Conservation (phyloP, 345 rosid species). For the Geranium rotundifolium region DNA sequence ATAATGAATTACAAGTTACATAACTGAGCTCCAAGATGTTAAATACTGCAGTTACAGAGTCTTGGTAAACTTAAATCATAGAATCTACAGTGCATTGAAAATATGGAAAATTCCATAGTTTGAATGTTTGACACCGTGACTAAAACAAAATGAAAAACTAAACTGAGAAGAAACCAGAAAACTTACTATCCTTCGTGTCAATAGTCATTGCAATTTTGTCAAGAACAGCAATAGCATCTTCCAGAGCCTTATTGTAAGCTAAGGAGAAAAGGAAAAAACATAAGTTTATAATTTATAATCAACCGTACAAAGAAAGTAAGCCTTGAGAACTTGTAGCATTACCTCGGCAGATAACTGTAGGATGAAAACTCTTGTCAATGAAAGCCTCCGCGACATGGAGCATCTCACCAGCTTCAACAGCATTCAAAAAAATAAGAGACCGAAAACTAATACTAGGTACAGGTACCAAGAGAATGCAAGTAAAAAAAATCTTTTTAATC, state of each 20-base stretch:
- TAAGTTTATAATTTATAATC: background rate
- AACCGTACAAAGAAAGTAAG: constrained; percentile 8
- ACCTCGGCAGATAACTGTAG: constrained; percentile 93
- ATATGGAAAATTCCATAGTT: background rate
- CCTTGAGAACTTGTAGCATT: constrained; percentile 5
- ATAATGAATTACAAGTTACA: background rate
- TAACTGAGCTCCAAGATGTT: background rate
- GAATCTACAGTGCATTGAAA: background rate
- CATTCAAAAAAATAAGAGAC: background rate
- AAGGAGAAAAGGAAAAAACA: background rate
- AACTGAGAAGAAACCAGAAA: background rate
- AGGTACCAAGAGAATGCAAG: background rate
- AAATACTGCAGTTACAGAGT: background rate
- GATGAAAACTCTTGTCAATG: constrained; percentile 80
- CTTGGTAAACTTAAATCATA: background rate
- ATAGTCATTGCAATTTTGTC: constrained; percentile 86
- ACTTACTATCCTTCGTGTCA: constrained; percentile 77
- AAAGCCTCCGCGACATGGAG: constrained; percentile 96
- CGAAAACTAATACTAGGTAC: background rate
- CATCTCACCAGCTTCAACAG: constrained; percentile 83
- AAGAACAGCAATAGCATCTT: constrained; percentile 83
- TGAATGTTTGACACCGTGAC: background rate
- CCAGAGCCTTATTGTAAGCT: constrained; percentile 91
- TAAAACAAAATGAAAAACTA: background rate
- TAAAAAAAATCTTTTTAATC: background rate